A percentile compares a stretch with the other conserved stretches of the same genome.
Conservation (phyloP, 2,329 filamentous ascomycete genomes). For the Bipolaris sorokiniana region DNA sequence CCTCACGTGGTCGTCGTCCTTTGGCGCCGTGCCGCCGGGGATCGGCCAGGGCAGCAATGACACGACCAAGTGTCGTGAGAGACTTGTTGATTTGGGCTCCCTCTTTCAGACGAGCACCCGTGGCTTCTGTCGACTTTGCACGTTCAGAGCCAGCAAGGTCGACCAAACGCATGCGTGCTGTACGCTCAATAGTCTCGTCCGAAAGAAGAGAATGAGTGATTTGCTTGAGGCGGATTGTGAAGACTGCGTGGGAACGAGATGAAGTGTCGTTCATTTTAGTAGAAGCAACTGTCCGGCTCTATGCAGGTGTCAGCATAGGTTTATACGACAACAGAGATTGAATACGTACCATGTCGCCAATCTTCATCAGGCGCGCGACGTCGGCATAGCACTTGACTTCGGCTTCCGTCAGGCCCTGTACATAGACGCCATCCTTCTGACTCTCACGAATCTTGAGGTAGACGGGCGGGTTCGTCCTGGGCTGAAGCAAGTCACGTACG, state of each 20-base stretch:
- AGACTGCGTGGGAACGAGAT: conserved; percentile 94
- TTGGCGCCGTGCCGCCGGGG: conserved; percentile 60
- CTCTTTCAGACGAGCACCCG: conserved; percentile 86
- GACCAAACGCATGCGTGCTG: conserved; percentile 90
- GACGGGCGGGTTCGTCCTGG: conserved; percentile 78
- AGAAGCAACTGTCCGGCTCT: conserved; percentile 83
- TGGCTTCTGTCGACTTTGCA: conserved; percentile 94
- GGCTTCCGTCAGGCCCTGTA: conserved; percentile 94
- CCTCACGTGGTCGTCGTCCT: conserved; percentile 59
- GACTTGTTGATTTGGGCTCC: conserved; percentile 99
- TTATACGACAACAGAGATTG: neutral
- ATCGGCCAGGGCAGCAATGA: conserved; percentile 87
- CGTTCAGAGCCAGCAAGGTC: conserved; percentile 94
- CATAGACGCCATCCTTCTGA: conserved; percentile 91
- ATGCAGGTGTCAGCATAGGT: conserved; percentile 10
- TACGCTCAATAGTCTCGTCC: conserved; percentile 96
- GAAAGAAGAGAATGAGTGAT: conserved; percentile 97
- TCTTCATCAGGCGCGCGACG: conserved; percentile 88
- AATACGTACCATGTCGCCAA: conserved; percentile 68
- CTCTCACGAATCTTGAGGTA: conserved; percentile 98
- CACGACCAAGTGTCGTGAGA: conserved; percentile 89
- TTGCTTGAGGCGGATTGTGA: conserved; percentile 97
- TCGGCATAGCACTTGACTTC: conserved; percentile 86
- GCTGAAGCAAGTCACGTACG: conserved; percentile 88
- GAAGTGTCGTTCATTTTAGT: conserved; percentile 99